Conservation (phyloP, 768 basidiomycete genomes). For the Arthromyces matolae region DNA sequence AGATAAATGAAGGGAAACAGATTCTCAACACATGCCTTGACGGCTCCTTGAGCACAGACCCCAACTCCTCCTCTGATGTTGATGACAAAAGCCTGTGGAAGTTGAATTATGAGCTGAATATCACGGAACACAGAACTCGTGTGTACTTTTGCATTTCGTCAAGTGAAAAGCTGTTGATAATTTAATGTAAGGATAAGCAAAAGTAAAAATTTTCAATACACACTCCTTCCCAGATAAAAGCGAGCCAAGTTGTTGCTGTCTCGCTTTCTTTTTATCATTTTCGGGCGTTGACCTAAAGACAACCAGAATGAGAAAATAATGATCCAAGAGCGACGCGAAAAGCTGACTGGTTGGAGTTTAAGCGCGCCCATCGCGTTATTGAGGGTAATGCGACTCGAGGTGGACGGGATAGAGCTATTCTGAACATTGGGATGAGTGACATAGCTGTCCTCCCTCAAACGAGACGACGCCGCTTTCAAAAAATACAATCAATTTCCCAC, state of each 20-base stretch:
- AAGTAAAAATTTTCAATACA: not conserved
- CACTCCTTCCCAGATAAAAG: constrained; percentile 6
- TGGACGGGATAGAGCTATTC: constrained; percentile 15
- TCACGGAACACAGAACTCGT: too few species aligned
- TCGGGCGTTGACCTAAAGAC: constrained; percentile 4
- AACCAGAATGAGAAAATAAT: not conserved
- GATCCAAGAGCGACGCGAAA: constrained; percentile 1
- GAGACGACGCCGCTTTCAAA: constrained; percentile 6
- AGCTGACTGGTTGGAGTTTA: constrained; percentile 4
- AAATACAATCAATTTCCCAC: constrained; percentile 15
- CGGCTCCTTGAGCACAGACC: constrained; percentile 9
- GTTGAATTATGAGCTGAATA: not conserved
- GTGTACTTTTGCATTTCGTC: constrained; percentile 7
- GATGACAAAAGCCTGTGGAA: constrained; percentile 3
- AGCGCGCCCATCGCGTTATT: constrained; percentile 15
- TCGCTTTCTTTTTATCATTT: not conserved
- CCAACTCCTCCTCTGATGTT: constrained; percentile 12
- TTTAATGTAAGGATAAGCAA: not conserved
- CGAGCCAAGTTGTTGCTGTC: constrained; percentile 1
- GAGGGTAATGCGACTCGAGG: constrained; percentile 11
- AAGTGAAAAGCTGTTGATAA: constrained; percentile 1
- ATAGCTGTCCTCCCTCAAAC: too few species aligned
- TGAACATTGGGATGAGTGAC: constrained; percentile 11
- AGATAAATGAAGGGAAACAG: not conserved
- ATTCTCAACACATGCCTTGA: constrained; percentile 5